phyloP scores from a whole-genome alignment of 2,329 filamentous ascomycete species.

The Botryotinia narcissicola region DNA sequence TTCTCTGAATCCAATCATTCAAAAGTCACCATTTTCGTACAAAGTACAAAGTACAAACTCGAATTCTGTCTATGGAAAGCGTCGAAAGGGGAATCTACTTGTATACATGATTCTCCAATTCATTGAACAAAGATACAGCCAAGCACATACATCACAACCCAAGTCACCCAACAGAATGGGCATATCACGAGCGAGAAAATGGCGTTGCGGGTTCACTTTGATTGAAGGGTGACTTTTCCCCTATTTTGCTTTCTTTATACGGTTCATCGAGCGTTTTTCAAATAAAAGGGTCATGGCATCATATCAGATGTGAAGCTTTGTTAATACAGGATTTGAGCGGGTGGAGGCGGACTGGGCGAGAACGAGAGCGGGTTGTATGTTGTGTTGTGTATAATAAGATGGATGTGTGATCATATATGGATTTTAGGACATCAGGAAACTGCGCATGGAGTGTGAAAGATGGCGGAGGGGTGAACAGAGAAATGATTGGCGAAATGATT shows the following conservation, averaged over 20 bases:
- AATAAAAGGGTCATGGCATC: neutral
- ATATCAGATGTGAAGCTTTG: neutral
- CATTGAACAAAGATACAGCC: neutral
- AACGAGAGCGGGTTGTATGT: neutral
- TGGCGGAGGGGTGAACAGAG: neutral
- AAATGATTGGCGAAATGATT: neutral
- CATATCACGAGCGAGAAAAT: neutral
- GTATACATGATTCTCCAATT: neutral
- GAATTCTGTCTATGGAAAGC: neutral
- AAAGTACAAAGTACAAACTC: neutral
- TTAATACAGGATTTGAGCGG: neutral
- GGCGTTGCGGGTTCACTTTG: neutral
- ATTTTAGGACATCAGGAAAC: neutral
- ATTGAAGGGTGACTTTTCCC: neutral
- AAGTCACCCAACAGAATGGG: neutral
- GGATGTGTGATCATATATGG: neutral
- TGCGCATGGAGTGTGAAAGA: neutral
- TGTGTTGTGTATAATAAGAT: slow-evolving; percentile 12
- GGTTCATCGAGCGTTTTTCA: neutral
- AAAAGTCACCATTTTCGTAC: neutral
- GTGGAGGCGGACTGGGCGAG: too few relatives aligned
- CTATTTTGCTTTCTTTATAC: neutral
- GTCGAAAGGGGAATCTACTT: neutral
- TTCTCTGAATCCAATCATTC: slow-evolving; percentile 47
- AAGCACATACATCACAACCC: neutral